Conservation (phyloP, 805 yeast genomes). For the Kuraishia capsulata region DNA sequence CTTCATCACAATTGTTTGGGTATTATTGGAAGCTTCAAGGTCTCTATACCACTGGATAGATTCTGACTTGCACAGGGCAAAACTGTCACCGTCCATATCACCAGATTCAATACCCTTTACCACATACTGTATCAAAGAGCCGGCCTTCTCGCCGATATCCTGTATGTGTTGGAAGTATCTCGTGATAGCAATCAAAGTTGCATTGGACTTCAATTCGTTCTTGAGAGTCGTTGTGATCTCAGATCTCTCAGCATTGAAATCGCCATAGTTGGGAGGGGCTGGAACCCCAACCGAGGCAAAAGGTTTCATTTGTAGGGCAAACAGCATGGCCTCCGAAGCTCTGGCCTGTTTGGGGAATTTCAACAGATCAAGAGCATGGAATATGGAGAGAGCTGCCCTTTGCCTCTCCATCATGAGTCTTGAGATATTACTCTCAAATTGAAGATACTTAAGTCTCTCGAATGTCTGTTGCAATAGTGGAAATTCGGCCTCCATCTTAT, state of each 20-base stretch:
- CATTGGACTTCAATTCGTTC: background rate
- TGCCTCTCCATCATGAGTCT: conserved; percentile 14
- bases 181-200: conserved; percentile 1
- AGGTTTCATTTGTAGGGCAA: conserved; percentile 63
- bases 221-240: background rate
- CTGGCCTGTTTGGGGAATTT: conserved; percentile 18
- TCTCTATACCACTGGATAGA: background rate
- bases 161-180: conserved; percentile 11
- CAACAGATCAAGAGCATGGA: conserved; percentile 8
- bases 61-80: background rate
- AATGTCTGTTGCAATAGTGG: conserved; percentile 23
- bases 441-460: conserved; percentile 15
- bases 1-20: background rate
- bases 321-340: conserved; percentile 26
- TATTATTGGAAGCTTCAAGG: background rate
- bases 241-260: conserved; percentile 18
- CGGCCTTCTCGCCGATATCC: conserved; percentile 10
- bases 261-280: conserved; percentile 40
- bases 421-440: conserved; percentile 13
- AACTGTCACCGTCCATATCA: background rate
- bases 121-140: conserved; percentile 8
- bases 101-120: conserved; percentile 7
- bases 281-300: conserved; percentile 79
- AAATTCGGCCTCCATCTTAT: conserved; percentile 21
- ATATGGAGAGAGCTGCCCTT: conserved; percentile 4